These are phyloP conservation scores for Trichaptum fuscoviolaceum DNA, from an alignment of 768 basidiomycete species.

Conservation along the genomic window DNA sequence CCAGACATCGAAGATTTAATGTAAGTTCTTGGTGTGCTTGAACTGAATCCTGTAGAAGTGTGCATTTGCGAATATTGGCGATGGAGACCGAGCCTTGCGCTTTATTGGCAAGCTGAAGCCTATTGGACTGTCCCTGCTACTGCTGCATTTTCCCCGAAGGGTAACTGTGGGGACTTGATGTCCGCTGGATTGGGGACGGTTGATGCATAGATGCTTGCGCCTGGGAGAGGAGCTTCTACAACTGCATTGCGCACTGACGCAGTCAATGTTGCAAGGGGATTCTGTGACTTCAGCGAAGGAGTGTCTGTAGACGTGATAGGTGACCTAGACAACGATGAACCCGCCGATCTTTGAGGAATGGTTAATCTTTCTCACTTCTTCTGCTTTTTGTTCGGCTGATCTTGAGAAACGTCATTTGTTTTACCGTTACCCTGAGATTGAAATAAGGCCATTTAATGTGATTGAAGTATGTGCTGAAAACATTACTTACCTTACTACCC, in stretches of 20 bases:
- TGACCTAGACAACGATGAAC: slow-evolving; percentile 33
- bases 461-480: not conserved
- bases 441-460: slow-evolving; percentile 10
- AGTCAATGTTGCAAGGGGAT: slow-evolving; percentile 17
- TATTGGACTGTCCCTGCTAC: slow-evolving; percentile 23
- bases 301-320: slow-evolving; percentile 34
- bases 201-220: slow-evolving; percentile 32
- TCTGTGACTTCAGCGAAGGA: slow-evolving; percentile 27
- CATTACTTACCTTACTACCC: slow-evolving; percentile 43
- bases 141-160: slow-evolving; percentile 56
- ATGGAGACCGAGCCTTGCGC: not conserved
- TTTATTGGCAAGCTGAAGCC: not conserved
- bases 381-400: slow-evolving; percentile 74
- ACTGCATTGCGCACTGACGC: slow-evolving; percentile 14
- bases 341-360: not conserved
- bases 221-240: slow-evolving; percentile 26
- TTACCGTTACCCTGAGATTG: slow-evolving; percentile 53
- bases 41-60: not conserved
- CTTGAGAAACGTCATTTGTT: slow-evolving; percentile 55
- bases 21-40: not conserved
- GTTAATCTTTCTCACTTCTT: slow-evolving; percentile 14
- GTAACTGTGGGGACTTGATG: slow-evolving; percentile 55
- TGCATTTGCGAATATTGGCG: not conserved
- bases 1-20: not conserved
- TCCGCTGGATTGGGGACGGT: slow-evolving; percentile 36